Evolutionary conservation across 2,329 filamentous ascomycete species (phyloP), one percentile per base, ranked within the genome.

Genomic region (Parafenestella ontariensis): DNA sequence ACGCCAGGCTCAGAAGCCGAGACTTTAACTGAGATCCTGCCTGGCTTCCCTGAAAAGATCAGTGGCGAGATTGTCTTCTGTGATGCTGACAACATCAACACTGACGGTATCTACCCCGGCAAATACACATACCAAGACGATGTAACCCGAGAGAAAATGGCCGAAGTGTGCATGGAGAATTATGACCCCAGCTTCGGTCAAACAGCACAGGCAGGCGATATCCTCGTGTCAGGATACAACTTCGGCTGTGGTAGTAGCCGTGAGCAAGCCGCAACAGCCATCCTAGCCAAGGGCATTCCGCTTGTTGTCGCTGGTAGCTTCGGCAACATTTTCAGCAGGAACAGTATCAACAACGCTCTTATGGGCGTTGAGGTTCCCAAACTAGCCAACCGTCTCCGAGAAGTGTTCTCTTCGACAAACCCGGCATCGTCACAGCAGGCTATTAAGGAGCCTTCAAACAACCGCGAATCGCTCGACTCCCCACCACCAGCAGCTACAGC

Each of bases 101-200:
- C 94, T 0, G 94, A 98, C 70, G 88, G 85, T 49, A 96, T 98
- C 73, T 98, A 98, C 75, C 90, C 92, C 0, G 92, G 91, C 4
- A 92, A 93, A 72, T 92, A 91, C 75, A 97, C 93, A 0, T 98
- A 98, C 77, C 91, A 96, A 72, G 93, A 98, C 70, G 84, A 90
- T 66, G 82, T 98, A 1, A 79, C 89, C 0, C 80, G 78, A 0
- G 89, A 91, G 57, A 86, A 86, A 52, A 97, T 98, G 94, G 91
- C 92, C 0, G 81, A 90, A 62, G 92, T 93, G 0, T 93, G 90
- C 76, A 97, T 98, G 92, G 85, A 89, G 73, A 98, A 98, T 82
- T 98, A 96, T 78, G 94, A 98, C 72, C 78, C 83, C 0, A 73
- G 80, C 0, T 97, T 97, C 72, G 75, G 82, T 9, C 74, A 77